A percentile compares a stretch with the other conserved stretches of the same genome.
Conservation (phyloP, 1,139 yeast species). For the Sugiyamaella japonica region DNA sequence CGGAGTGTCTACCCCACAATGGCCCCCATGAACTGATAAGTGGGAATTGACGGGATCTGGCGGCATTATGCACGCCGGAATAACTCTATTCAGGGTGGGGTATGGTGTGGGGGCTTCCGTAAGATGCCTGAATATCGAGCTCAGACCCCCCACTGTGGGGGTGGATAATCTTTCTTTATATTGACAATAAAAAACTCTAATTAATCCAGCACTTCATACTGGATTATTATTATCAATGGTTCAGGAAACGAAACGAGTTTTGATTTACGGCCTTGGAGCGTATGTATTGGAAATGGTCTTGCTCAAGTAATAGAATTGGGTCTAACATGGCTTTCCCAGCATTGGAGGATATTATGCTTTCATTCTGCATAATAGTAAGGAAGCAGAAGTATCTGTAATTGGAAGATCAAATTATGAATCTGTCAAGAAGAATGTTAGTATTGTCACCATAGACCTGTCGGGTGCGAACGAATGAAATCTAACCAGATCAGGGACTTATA, state of each 20-base stretch:
- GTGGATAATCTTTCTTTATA: background rate
- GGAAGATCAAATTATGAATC: conserved; percentile 58
- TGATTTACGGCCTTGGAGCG: conserved; percentile 28
- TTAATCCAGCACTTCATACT: background rate
- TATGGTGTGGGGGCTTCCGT: conserved; percentile 9
- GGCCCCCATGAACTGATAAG: conserved; percentile 3
- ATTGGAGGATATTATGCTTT: conserved; percentile 30
- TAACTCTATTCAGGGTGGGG: background rate
- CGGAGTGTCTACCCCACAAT: background rate
- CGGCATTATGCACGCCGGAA: conserved; percentile 1
- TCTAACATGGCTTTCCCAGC: conserved; percentile 13
- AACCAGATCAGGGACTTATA: conserved; percentile 42
- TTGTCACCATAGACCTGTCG: too few species aligned
- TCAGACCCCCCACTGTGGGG: conserved; percentile 3
- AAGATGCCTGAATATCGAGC: conserved; percentile 2
- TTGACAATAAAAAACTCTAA: conserved; percentile 7
- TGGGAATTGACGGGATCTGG: conserved; percentile 2
- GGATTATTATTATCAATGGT: conserved; percentile 5
- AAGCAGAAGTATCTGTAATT: conserved; percentile 51
- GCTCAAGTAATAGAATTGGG: background rate
- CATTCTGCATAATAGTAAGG: conserved; percentile 24
- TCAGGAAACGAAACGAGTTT: conserved; percentile 11
- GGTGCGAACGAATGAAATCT: background rate
- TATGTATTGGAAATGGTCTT: conserved; percentile 14
- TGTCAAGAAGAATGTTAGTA: conserved; percentile 43